These are phyloP conservation scores for Albophoma yamanashiensis DNA, from an alignment of 2,329 filamentous ascomycete genomes.

Conservation along the genomic window DNA sequence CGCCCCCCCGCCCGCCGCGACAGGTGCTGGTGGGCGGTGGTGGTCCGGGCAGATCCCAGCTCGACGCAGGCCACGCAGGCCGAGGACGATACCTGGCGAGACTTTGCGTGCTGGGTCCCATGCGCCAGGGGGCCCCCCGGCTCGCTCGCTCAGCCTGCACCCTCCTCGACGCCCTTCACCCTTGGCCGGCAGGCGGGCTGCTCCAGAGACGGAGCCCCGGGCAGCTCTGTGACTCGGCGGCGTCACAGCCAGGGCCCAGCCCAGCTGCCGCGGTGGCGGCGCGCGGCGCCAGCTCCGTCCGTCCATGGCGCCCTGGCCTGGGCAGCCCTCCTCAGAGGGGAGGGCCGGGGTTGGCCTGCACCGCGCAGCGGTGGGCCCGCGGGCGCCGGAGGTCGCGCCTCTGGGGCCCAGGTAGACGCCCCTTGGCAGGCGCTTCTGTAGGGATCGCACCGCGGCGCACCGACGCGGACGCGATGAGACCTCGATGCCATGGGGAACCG, in stretches of 20 bases:
- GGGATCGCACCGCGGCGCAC: slow-evolving; percentile 8
- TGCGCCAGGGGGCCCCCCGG: background rate
- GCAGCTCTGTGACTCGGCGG: background rate
- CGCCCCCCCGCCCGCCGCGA: background rate
- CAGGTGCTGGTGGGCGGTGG: no score
- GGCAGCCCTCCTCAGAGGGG: slow-evolving; percentile 6
- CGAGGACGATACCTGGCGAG: background rate
- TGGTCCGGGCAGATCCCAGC: background rate
- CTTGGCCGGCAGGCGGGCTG: background rate
- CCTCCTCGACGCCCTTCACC: background rate
- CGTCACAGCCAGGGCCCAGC: background rate
- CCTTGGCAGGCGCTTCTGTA: slow-evolving; percentile 8
- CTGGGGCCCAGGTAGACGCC: slow-evolving; percentile 2
- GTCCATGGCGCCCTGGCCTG: slow-evolving; percentile 5
- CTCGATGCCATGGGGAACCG: background rate
- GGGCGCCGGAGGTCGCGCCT: background rate
- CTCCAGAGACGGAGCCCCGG: slow-evolving; percentile 1
- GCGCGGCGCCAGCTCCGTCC: slow-evolving; percentile 7
- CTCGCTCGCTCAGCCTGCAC: background rate
- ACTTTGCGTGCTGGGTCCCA: background rate
- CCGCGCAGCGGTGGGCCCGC: slow-evolving; percentile 3
- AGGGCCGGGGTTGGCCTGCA: slow-evolving; percentile 1
- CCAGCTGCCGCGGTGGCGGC: slow-evolving; percentile 7
- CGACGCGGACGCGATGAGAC: slow-evolving; percentile 8
- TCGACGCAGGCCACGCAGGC: no score